Percentiles rank a stretch among this genome's conserved stretches.
Conservation (phyloP, 2,329 filamentous ascomycete species). For the Trichoderma simmonsii region DNA sequence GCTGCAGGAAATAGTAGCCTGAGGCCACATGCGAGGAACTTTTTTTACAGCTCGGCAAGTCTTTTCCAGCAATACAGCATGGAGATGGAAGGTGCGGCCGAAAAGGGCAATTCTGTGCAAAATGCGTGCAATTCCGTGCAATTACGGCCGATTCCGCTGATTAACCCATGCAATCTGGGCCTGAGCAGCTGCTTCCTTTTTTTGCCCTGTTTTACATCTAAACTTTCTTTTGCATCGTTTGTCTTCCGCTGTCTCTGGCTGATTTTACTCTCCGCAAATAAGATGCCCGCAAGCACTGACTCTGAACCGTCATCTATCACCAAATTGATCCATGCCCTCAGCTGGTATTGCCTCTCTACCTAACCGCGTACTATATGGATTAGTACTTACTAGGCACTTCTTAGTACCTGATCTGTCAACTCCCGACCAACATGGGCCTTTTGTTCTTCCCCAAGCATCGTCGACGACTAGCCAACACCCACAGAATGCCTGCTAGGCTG, state of each 20-base stretch:
- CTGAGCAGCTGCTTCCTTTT: not conserved
- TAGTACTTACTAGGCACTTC: too few species aligned
- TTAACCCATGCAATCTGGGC: not conserved
- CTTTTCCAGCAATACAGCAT: not conserved
- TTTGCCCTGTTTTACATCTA: not conserved
- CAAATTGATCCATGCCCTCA: not conserved
- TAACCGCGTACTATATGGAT: too few species aligned
- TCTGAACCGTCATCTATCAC: not conserved
- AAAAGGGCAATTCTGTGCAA: not conserved
- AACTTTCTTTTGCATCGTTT: not conserved
- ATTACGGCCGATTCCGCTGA: not conserved
- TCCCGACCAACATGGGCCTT: not conserved
- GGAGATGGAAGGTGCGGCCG: not conserved
- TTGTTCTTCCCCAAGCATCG: not conserved
- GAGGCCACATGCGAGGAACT: not conserved
- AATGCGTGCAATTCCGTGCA: not conserved
- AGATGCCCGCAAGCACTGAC: not conserved
- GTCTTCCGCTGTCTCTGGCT: constrained; percentile 1
- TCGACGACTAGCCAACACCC: not conserved
- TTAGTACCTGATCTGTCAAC: not conserved
- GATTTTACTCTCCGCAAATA: not conserved
- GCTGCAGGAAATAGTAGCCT: not conserved
- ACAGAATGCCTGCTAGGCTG: not conserved
- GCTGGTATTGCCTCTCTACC: not conserved
- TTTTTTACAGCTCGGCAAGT: not conserved